Base-by-base conservation (phyloP, 257 asterid genomes). In the Nicotiana tabacum region DNA sequence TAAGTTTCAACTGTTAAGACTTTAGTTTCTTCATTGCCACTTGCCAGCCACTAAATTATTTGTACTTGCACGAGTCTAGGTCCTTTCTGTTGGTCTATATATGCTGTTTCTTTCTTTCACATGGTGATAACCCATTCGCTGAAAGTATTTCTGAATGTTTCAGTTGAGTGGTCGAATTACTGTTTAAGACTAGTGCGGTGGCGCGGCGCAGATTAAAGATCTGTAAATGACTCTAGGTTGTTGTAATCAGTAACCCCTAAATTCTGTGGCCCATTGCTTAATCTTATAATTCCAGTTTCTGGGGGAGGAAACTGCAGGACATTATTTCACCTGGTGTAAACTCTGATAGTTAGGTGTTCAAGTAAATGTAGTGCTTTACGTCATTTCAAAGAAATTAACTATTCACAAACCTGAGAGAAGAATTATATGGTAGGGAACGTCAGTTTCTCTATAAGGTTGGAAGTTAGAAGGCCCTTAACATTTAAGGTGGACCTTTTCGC, bases 1-100 rank as follows among this genome's bases (percentile, higher is more conserved):
- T 94, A 81, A 91, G 95, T 84, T 80, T 78, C 80, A 72, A 61
- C 37, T 83, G 58, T 69, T 68, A 70, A 60, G 30, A 27, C 55
- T 66, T 66, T 30, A 35, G 43, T 6, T 48, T 79, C 27, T 37
- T 35, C 5, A n/a, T 80, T 51, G 64, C 9, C 64, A 15, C 13
- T 80, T 51, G 64, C 16, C 64, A 15, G 64, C 60, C 24, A 15
- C 30, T 15, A 76, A 15, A 48, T 76, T 76, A 27, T 76, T 74
- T 76, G 62, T 51, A 29, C 64, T 51, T 51, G 46, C 29, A 27
- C 29, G 64, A 27, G 46, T 76, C 77, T 48, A 76, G 24, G 27
- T 15, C 62, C 29, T 48, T 27, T 21, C 12, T n/a, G 21, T 43
- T 10, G 2, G 33, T 6, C 2, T n/a, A 4, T 24, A n/a, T 48